Base-by-base conservation (phyloP, 495 filamentous ascomycete genomes). In the Amniculicola lignicola region DNA sequence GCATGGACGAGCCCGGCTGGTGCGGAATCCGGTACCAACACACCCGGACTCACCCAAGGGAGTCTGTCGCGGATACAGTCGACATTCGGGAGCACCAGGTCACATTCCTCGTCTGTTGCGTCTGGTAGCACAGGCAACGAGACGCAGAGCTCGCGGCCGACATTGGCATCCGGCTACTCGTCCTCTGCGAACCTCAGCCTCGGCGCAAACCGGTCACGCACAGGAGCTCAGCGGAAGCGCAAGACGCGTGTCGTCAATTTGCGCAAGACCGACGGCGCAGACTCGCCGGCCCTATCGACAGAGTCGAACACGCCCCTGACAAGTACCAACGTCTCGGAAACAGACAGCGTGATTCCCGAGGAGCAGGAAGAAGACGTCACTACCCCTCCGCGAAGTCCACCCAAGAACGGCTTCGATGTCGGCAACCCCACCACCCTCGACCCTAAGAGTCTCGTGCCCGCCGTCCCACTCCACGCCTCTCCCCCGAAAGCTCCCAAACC, bases 161-260 rank as follows among this genome's bases (percentile, higher is more conserved):
- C 52, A 14, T 23, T 64, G 4, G 37, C 35, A 33, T 57, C 56
- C n/a, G 38, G 40, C 1, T 74, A 76, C 64, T 76, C 54, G 68
- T 66, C 51, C 56, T 70, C 51, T 65, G 70, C n/a, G 67, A 85
- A 86, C 0, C 72, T 91, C 35, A 80, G 76, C 18, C 73, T 88
- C 31, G 85, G 83, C 1, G 75, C 82, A 12, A 79, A 79, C 27
- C 77, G 82, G 29, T 79, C 82, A 6, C 85, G 87, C 67, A 71
- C 78, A 22, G 75, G 75, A 35, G 71, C 80, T n/a, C 79, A 80
- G 23, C 79, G 88, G 25, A 91, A 86, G 67, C 87, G 89, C 69
- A 97, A 95, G 79, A 90, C 82, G 55, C 81, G 93, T n/a, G 88
- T 98, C 24, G 89, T 98, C 53, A 90, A 97, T 67, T 72, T 98